Conservation (phyloP, 768 basidiomycete genomes). For the Tulasnella sp. region DNA sequence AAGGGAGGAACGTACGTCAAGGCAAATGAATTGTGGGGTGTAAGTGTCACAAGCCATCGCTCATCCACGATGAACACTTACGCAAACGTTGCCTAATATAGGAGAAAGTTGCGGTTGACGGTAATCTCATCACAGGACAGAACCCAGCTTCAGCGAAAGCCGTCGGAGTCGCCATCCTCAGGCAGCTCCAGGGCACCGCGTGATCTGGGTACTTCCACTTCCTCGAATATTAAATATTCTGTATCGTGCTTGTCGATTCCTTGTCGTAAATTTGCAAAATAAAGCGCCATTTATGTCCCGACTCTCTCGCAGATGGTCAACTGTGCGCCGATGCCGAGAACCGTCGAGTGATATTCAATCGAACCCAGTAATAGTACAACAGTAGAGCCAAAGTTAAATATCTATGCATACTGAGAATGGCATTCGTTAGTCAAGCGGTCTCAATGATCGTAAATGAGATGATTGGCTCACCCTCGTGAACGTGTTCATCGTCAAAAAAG, state of each 20-base stretch:
- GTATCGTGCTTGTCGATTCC: too few species aligned
- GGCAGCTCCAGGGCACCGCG: conserved; percentile 6
- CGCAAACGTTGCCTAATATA: not conserved
- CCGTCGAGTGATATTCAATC: too few species aligned
- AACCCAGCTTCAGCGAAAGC: conserved; percentile 32
- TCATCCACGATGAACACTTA: too few species aligned
- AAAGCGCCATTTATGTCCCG: too few species aligned
- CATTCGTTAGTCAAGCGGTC: not conserved
- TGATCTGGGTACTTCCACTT: not conserved
- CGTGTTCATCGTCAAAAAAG: conserved; percentile 90
- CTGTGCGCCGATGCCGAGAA: too few species aligned
- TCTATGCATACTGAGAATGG: not conserved
- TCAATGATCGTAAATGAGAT: not conserved
- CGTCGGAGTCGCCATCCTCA: conserved; percentile 29
- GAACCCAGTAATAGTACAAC: too few species aligned
- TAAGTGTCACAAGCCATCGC: conserved; percentile 45
- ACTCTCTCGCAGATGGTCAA: too few species aligned
- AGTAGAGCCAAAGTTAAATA: not conserved
- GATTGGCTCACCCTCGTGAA: conserved; percentile 77
- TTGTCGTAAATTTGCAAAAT: too few species aligned
- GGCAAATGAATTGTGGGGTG: conserved; percentile 58
- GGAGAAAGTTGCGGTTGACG: conserved; percentile 31
- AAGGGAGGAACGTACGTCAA: conserved; percentile 72
- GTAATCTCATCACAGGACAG: conserved; percentile 33
- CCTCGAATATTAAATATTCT: too few species aligned